Percentiles rank a stretch among this genome's conserved stretches.
phyloP scores from a whole-genome alignment of 192 early-diverging fungal species.

The Coemansia asiatica region DNA sequence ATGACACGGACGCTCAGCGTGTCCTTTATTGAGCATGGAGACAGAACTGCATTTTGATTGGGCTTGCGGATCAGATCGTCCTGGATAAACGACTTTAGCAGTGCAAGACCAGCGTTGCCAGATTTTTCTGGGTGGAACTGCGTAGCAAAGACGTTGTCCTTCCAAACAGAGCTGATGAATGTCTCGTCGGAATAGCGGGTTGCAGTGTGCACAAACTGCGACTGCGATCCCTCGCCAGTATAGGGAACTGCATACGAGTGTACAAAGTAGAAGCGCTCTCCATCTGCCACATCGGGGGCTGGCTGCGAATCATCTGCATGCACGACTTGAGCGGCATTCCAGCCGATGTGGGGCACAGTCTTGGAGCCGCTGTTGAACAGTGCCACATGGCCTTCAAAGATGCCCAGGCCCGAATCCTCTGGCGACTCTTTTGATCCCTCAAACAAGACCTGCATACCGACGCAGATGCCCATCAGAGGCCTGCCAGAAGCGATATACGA shows the following conservation, averaged over 20 bases:
- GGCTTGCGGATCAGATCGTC: slow-evolving; percentile 37
- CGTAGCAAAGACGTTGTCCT: slow-evolving; percentile 89
- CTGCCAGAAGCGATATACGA: slow-evolving; percentile 80
- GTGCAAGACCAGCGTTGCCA: slow-evolving; percentile 80
- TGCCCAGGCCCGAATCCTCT: slow-evolving; percentile 73
- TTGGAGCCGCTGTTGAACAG: slow-evolving; percentile 71
- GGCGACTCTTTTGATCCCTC: slow-evolving; percentile 88
- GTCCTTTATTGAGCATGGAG: slow-evolving; percentile 45
- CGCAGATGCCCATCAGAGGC: slow-evolving; percentile 98
- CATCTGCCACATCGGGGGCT: slow-evolving; percentile 51
- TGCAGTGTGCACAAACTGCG: slow-evolving; percentile 75
- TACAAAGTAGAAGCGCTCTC: slow-evolving; percentile 89
- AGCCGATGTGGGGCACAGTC: slow-evolving; percentile 98
- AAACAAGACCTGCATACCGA: slow-evolving; percentile 96
- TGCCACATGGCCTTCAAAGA: slow-evolving; percentile 72
- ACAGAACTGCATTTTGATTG: not conserved
- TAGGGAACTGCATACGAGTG: slow-evolving; percentile 91
- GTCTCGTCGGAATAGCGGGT: slow-evolving; percentile 88
- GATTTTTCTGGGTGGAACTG: slow-evolving; percentile 99
- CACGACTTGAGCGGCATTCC: slow-evolving; percentile 66
- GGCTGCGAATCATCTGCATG: slow-evolving; percentile 4
- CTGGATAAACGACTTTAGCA: slow-evolving; percentile 80
- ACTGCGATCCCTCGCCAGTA: slow-evolving; percentile 45
- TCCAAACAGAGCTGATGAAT: slow-evolving; percentile 80
- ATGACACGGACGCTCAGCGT: slow-evolving; percentile 86